phyloP scores from a whole-genome alignment of 768 basidiomycete species.

The Amylocystis lapponica region DNA sequence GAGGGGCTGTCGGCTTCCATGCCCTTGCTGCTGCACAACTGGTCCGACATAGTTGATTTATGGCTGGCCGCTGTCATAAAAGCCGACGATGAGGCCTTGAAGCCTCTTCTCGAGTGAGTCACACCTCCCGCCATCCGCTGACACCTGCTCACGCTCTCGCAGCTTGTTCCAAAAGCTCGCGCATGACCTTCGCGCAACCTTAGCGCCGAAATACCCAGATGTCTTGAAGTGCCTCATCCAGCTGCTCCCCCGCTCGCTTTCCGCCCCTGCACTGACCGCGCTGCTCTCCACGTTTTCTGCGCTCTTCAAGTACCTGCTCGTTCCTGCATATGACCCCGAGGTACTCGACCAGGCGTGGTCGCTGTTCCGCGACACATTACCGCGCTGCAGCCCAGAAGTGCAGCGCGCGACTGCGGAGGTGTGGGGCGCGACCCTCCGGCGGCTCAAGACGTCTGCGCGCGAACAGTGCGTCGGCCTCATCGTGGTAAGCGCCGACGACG shows the following conservation, averaged over 20 bases:
- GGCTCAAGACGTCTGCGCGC: constrained; percentile 57
- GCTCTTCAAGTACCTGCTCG: constrained; percentile 67
- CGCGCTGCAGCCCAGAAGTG: constrained; percentile 61
- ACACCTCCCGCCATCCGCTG: neutral
- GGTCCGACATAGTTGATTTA: constrained; percentile 56
- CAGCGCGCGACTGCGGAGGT: constrained; percentile 80
- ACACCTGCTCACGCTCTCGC: constrained; percentile 8
- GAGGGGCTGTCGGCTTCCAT: constrained; percentile 65
- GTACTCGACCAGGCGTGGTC: constrained; percentile 59
- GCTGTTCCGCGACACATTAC: constrained; percentile 42
- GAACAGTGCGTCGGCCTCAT: constrained; percentile 53
- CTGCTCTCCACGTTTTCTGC: constrained; percentile 64
- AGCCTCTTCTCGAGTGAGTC: constrained; percentile 71
- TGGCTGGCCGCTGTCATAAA: constrained; percentile 56
- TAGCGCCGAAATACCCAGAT: constrained; percentile 55
- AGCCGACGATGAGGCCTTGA: constrained; percentile 69
- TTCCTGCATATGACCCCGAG: constrained; percentile 51
- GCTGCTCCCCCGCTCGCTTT: constrained; percentile 53
- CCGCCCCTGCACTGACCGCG: constrained; percentile 52
- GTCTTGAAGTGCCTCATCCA: constrained; percentile 51
- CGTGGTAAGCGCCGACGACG: constrained; percentile 34
- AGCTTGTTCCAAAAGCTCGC: constrained; percentile 76
- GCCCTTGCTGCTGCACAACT: constrained; percentile 78
- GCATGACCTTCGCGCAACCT: constrained; percentile 75
- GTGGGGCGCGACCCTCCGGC: constrained; percentile 75